Evolutionary conservation across 2,329 filamentous ascomycete genomes (phyloP).

Genomic region (Colletotrichum sidae): DNA sequence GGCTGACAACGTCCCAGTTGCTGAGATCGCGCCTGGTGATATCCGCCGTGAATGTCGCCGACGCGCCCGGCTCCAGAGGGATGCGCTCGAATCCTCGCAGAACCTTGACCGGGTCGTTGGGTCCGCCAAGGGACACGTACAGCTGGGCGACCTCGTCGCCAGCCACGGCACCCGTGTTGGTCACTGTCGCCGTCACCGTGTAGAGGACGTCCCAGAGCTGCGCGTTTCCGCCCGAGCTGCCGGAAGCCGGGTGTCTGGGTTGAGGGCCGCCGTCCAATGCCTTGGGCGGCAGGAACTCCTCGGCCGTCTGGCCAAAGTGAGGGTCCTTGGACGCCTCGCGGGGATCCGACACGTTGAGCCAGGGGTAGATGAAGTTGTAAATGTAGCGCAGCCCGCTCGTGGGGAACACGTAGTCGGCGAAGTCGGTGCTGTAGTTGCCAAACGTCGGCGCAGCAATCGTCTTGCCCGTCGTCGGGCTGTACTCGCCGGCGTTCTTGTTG

Average conservation of each 20-base stretch:
- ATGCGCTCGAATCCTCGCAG: conserved; percentile 88
- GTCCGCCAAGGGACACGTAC: conserved; percentile 84
- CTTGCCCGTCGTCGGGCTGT: conserved; percentile 70
- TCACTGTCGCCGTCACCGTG: conserved; percentile 74
- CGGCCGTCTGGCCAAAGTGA: conserved; percentile 68
- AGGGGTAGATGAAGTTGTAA: conserved; percentile 75
- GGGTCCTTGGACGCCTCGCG: conserved; percentile 67
- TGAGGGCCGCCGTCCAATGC: conserved; percentile 68
- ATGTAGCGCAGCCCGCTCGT: conserved; percentile 61
- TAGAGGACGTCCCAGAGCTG: conserved; percentile 77
- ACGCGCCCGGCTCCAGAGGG: conserved; percentile 76
- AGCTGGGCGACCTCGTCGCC: conserved; percentile 82
- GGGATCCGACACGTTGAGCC: conserved; percentile 72
- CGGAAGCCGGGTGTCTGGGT: conserved; percentile 61
- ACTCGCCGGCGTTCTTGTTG: conserved; percentile 61
- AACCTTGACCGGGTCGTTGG: conserved; percentile 73
- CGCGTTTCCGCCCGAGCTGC: conserved; percentile 72
- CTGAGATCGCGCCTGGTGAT: conserved; percentile 85
- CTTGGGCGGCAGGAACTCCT: conserved; percentile 70
- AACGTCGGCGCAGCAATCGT: conserved; percentile 73
- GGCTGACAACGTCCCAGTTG: conserved; percentile 83
- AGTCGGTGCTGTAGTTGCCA: conserved; percentile 71
- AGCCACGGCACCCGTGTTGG: conserved; percentile 73
- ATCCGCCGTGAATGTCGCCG: conserved; percentile 72
- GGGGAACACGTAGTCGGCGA: conserved; percentile 77